Evolutionary conservation across 352 stramenopile genomes (phyloP).

Genomic region (Thraustochytrium sp.): DNA sequence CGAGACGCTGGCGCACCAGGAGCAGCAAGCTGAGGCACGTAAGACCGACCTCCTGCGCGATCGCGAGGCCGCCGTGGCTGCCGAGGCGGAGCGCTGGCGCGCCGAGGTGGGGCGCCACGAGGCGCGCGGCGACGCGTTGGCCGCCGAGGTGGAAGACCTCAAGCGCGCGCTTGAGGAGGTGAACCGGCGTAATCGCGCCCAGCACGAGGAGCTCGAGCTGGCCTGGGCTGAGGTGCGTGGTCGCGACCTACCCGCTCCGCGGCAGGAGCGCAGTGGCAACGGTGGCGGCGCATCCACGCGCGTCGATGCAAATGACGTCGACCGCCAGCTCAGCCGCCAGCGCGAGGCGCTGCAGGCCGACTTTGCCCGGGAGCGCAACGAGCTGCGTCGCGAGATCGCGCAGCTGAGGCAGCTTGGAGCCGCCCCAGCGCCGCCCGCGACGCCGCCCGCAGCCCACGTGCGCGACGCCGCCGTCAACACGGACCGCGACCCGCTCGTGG

Average conservation of each 20-base stretch:
- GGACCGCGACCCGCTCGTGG: not conserved
- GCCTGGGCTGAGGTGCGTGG: constrained; percentile 1
- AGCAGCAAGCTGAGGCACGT: not conserved
- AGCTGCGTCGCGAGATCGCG: not conserved
- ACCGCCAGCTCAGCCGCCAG: not conserved
- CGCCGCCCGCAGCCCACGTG: not conserved
- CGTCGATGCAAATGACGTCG: not conserved
- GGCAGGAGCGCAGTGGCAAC: not conserved
- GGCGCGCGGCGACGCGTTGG: not conserved
- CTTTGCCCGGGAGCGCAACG: not conserved
- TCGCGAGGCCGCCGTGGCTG: not conserved
- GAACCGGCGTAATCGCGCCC: not conserved
- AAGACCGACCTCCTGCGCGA: not conserved
- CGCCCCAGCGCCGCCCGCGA: not conserved
- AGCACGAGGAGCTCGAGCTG: not conserved
- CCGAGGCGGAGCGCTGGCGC: not conserved
- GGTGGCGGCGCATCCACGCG: too few species aligned
- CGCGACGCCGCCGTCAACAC: not conserved
- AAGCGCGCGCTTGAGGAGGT: not conserved
- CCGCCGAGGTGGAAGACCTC: not conserved
- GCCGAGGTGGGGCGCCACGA: not conserved
- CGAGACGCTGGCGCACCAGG: not conserved
- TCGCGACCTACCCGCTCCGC: not conserved
- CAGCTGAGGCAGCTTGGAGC: not conserved
- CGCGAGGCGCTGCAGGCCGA: not conserved